Percentiles rank a stretch among this genome's conserved stretches.
Conservation (phyloP, 2,329 filamentous ascomycete species). For the Hortaea werneckii region DNA sequence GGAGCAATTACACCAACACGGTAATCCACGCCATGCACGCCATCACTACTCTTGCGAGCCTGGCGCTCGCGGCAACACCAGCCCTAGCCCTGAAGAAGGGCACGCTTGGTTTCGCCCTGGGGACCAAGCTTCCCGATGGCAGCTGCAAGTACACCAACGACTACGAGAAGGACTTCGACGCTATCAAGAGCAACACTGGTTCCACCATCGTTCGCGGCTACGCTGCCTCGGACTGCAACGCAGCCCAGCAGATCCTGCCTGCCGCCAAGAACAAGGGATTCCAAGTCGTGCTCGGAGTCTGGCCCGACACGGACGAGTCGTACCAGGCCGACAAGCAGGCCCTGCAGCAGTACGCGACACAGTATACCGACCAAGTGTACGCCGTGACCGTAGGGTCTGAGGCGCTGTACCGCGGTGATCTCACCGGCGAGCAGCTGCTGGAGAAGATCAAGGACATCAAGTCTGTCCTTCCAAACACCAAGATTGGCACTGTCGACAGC, state of each 20-base stretch:
- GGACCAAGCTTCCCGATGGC: conserved; percentile 51
- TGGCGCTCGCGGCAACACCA: conserved; percentile 17
- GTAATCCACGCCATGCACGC: neutral
- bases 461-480: conserved; percentile 41
- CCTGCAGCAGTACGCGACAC: conserved; percentile 38
- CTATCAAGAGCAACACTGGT: conserved; percentile 42
- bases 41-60: conserved; percentile 8
- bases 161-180: conserved; percentile 56
- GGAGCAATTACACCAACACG: too few relatives aligned
- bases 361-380: conserved; percentile 51
- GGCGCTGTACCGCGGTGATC: conserved; percentile 58
- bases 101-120: conserved; percentile 55
- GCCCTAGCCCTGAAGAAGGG: conserved; percentile 30
- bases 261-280: conserved; percentile 55
- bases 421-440: conserved; percentile 51
- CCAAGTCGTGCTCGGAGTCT: conserved; percentile 60
- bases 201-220: conserved; percentile 55
- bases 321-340: conserved; percentile 52
- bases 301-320: conserved; percentile 55
- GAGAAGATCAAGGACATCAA: conserved; percentile 54
- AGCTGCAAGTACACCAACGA: conserved; percentile 53
- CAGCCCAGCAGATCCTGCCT: conserved; percentile 51
- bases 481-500: conserved; percentile 58
- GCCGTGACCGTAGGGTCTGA: conserved; percentile 64
- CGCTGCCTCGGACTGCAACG: conserved; percentile 56